These are phyloP conservation scores for Deinandra increscens DNA, from an alignment of 129 eudicot genomes.

Conservation along the genomic window DNA sequence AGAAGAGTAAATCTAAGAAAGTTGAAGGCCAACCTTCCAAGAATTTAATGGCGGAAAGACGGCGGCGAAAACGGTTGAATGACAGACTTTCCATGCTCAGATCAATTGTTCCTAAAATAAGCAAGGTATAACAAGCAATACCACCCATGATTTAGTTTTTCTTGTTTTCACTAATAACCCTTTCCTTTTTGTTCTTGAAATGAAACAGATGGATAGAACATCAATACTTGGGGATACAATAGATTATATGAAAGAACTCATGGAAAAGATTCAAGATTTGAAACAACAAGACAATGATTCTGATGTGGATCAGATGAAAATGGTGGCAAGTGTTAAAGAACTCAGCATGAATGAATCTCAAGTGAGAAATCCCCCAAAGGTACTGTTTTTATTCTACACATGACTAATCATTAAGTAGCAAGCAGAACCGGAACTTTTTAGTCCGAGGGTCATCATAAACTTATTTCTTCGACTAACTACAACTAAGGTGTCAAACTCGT, in stretches of 20 bases:
- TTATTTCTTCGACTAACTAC: no score
- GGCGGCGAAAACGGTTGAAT: slow-evolving; percentile 69
- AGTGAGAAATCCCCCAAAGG: slow-evolving; percentile 68
- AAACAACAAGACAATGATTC: slow-evolving; percentile 41
- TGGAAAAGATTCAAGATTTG: slow-evolving; percentile 49
- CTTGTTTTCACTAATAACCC: not conserved
- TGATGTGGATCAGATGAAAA: slow-evolving; percentile 29
- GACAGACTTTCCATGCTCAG: slow-evolving; percentile 83
- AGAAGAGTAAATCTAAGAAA: slow-evolving; percentile 44
- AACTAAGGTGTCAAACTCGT: no score
- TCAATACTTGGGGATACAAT: slow-evolving; percentile 86
- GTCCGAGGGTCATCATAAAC: no score
- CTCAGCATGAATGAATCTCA: slow-evolving; percentile 48
- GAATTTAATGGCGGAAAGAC: slow-evolving; percentile 84
- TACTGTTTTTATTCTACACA: slow-evolving; percentile 15
- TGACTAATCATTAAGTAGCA: not conserved
- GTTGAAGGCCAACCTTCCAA: slow-evolving; percentile 72
- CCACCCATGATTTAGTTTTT: not conserved
- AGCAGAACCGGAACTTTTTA: no score
- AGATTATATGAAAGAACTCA: slow-evolving; percentile 81
- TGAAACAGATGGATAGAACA: slow-evolving; percentile 84
- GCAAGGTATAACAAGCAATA: slow-evolving; percentile 56
- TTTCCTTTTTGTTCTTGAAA: not conserved
- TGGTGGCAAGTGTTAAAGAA: slow-evolving; percentile 44
- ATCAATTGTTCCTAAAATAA: slow-evolving; percentile 78